Base-by-base conservation (phyloP, 176 grass and related monocot genomes). In the Pontederia crassipes region DNA sequence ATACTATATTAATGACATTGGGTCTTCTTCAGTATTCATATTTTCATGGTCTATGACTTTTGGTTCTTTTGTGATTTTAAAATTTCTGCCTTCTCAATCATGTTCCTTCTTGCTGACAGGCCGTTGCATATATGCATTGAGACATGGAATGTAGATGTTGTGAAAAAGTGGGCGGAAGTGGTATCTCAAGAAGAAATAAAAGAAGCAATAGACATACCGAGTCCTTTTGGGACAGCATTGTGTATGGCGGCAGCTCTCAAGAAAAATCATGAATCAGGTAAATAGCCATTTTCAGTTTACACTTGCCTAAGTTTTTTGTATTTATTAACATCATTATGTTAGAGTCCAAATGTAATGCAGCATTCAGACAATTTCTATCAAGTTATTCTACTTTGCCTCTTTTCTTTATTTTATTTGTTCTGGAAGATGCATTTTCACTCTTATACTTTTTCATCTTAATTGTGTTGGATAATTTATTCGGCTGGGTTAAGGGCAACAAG, bases 191-290 rank as follows among this genome's bases (percentile, higher is more conserved):
- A 92, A 54, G 87, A 86, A 74, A 83, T 91, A 69, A 48, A 72
- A 45, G 76, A 85, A 72, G 82, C 82, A 52, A 86, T 98, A 64
- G 70, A 98, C 79, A 51, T 98, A 77, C 77, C 93, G 64, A 71
- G 88, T 54, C 71, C 79, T 58, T 65, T 59, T 55, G 93, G 93
- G n/a, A 89, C 93, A 45, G 93, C 88, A 77, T 85, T 98, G 54
- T 98, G 93, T 65, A 92, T 98, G 88, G 93, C 88, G 70, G 87
- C 93, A 69, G 67, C 88, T 75, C 93, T 92, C 78, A 98, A 92
- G 83, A 98, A 88, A 82, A 85, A 91, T 77, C 93, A 85, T 46
- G 88, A 98, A 86, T 69, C 62, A 78, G 93, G 93, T 98, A 79
- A 85, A 28, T 75, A 74, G 17, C 17, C 12, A 50, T 49, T 49